Percentiles rank a stretch among this genome's conserved stretches.
phyloP scores from a whole-genome alignment of 495 filamentous ascomycete species.

The Cryomyces antarcticus region DNA sequence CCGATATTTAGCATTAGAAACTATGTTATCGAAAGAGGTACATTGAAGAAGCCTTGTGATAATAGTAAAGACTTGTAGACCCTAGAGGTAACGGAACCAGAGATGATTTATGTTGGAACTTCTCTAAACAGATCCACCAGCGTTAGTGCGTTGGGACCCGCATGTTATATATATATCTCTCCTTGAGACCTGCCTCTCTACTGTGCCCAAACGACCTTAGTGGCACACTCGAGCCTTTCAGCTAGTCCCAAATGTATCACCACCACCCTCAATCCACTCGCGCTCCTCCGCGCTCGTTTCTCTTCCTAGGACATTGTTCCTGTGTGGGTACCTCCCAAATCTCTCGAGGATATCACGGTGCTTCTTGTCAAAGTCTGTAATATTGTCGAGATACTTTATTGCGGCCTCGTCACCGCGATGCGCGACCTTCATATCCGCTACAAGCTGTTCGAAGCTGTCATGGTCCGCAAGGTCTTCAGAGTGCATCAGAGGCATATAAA shows the following conservation, averaged over 20 bases:
- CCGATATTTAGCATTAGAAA: too few species aligned
- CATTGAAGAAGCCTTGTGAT: too few species aligned
- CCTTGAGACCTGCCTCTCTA: too few species aligned
- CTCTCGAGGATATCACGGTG: constrained; percentile 15
- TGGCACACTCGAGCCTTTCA: too few species aligned
- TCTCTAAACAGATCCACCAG: too few species aligned
- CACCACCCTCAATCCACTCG: constrained; percentile 14
- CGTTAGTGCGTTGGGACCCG: too few species aligned
- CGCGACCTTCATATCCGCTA: constrained; percentile 8
- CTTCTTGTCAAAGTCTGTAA: constrained; percentile 5
- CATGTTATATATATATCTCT: too few species aligned
- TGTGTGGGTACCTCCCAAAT: constrained; percentile 24
- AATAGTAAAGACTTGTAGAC: too few species aligned
- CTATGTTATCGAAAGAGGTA: too few species aligned
- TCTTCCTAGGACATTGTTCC: constrained; percentile 18
- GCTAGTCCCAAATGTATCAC: constrained; percentile 17
- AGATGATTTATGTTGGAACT: too few species aligned
- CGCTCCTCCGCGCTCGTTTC: constrained; percentile 16
- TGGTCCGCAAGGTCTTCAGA: constrained; percentile 21
- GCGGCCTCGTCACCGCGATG: constrained; percentile 5
- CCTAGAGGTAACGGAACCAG: too few species aligned
- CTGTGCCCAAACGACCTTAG: too few species aligned
- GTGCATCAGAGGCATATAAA: constrained; percentile 25
- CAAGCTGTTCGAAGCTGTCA: constrained; percentile 4
- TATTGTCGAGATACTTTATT: constrained; percentile 1